phyloP scores from a whole-genome alignment of 1,284 basidiomycete species.

The Afroboletus lepidellus region DNA sequence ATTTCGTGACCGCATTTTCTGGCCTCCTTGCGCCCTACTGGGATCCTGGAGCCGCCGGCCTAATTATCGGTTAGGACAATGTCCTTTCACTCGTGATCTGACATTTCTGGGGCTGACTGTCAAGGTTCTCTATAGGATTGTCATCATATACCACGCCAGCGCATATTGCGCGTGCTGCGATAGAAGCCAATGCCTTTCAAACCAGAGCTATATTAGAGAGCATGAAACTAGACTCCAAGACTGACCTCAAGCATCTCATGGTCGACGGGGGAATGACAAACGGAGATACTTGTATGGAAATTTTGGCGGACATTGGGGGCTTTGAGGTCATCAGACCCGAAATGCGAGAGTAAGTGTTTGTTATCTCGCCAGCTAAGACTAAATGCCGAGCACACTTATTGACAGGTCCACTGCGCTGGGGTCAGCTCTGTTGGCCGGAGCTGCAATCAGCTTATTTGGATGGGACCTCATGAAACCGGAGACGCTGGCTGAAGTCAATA shows the following conservation, averaged over 20 bases:
- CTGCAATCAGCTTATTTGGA: constrained; percentile 87
- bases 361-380: not conserved
- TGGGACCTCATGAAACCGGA: constrained; percentile 89
- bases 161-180: constrained; percentile 91
- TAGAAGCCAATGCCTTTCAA: constrained; percentile 90
- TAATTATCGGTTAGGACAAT: constrained; percentile 67
- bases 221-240: constrained; percentile 83
- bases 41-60: constrained; percentile 84
- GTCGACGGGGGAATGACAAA: constrained; percentile 97
- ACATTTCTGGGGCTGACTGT: not conserved
- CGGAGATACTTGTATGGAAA: constrained; percentile 85
- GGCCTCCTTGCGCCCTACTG: constrained; percentile 92
- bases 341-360: constrained; percentile 85
- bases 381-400: constrained; percentile 6
- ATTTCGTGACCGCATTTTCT: constrained; percentile 96
- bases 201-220: constrained; percentile 93
- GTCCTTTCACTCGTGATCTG: not conserved
- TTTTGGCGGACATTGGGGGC: constrained; percentile 91
- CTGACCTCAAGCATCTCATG: constrained; percentile 78
- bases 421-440: constrained; percentile 93
- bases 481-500: constrained; percentile 89
- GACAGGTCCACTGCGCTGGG: constrained; percentile 89
- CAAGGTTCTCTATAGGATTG: constrained; percentile 49
- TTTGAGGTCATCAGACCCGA: constrained; percentile 90
- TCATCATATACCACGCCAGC: constrained; percentile 92